These are phyloP conservation scores for Entomortierella lignicola DNA, from an alignment of 192 early-diverging fungal genomes.

Conservation along the genomic window DNA sequence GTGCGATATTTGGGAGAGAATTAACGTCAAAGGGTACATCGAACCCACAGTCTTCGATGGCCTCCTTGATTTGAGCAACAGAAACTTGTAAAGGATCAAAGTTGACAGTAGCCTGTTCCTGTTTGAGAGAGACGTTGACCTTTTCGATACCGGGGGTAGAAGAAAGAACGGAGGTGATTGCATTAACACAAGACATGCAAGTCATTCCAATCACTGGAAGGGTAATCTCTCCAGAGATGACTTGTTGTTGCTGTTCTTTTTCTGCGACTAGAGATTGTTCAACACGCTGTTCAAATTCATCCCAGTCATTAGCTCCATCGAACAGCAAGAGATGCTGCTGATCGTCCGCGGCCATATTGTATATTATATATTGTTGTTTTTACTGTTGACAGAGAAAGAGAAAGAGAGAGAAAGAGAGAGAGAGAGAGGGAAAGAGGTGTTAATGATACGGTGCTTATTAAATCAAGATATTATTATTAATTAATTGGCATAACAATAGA, in stretches of 20 bases:
- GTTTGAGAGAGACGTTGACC: conserved; percentile 66
- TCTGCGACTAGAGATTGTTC: conserved; percentile 27
- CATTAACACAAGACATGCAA: conserved; percentile 84
- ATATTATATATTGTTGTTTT: too few species aligned
- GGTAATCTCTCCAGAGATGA: conserved; percentile 24
- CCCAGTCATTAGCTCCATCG: conserved; percentile 43
- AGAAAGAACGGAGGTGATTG: conserved; percentile 63
- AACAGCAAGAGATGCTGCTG: conserved; percentile 42
- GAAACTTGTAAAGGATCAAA: conserved; percentile 56
- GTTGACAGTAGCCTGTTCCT: conserved; percentile 66
- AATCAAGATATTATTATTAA: too few species aligned
- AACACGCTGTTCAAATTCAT: conserved; percentile 45
- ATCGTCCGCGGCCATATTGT: conserved; percentile 27
- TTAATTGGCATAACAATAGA: too few species aligned
- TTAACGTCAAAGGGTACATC: conserved; percentile 60
- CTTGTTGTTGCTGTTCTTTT: conserved; percentile 17
- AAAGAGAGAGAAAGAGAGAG: too few species aligned
- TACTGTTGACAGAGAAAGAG: too few species aligned
- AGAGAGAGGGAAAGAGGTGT: too few species aligned
- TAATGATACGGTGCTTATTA: too few species aligned
- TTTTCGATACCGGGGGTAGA: conserved; percentile 61
- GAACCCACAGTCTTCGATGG: conserved; percentile 80
- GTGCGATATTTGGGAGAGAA: conserved; percentile 4
- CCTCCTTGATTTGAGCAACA: conserved; percentile 58
- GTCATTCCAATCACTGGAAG: conserved; percentile 72